Percentiles rank a stretch among this genome's conserved stretches.
Conservation (phyloP, 108 stramenopile genomes). For the Chaetoceros tenuissimus region DNA sequence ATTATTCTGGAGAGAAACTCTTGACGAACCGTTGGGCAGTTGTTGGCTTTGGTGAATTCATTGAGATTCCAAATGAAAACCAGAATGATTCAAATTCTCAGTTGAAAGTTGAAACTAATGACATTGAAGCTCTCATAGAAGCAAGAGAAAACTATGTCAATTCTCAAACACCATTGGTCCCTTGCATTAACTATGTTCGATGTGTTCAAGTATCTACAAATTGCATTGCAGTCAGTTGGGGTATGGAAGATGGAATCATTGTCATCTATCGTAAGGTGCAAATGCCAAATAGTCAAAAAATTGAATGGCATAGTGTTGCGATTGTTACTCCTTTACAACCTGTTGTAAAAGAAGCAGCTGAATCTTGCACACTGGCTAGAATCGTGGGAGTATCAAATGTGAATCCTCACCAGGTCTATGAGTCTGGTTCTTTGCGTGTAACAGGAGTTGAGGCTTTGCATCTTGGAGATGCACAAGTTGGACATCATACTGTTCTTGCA, state of each 20-base stretch:
- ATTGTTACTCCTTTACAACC: constrained; percentile 11
- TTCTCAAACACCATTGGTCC: neutral
- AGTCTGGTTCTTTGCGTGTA: constrained; percentile 17
- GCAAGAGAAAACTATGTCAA: neutral
- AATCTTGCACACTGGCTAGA: neutral
- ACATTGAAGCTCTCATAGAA: neutral
- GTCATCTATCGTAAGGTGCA: constrained; percentile 50
- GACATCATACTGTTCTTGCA: constrained; percentile 22
- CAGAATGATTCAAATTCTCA: neutral
- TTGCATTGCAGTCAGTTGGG: constrained; percentile 74
- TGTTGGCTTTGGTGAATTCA: neutral
- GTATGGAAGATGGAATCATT: constrained; percentile 50
- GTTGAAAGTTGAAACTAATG: neutral
- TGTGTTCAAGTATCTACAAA: constrained; percentile 9
- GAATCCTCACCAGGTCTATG: neutral
- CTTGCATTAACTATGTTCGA: neutral
- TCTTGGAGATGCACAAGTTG: constrained; percentile 6
- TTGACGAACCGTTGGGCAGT: neutral
- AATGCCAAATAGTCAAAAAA: constrained; percentile 10
- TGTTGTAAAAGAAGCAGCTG: constrained; percentile 16
- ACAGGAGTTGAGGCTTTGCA: constrained; percentile 24
- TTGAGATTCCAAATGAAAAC: neutral
- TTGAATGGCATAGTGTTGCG: constrained; percentile 29
- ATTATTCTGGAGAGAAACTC: neutral
- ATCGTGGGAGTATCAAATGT: constrained; percentile 1